These are phyloP conservation scores for Pinus taeda DNA, from an alignment of 75 land plant species.

Conservation along the genomic window DNA sequence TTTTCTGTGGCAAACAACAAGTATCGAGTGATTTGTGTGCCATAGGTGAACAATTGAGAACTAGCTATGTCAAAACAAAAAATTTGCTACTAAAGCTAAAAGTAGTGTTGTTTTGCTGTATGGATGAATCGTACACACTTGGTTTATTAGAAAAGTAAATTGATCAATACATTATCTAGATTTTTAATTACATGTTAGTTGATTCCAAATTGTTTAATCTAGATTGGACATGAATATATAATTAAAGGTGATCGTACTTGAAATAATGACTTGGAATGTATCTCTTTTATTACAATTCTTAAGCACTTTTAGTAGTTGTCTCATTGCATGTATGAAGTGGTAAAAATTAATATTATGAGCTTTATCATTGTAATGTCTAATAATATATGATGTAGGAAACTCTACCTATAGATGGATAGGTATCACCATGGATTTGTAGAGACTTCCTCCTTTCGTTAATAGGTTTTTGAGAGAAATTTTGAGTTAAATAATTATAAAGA, in stretches of 20 bases:
- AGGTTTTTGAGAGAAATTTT: too few species aligned
- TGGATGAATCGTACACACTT: background rate
- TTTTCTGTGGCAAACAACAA: slow-evolving; percentile 71
- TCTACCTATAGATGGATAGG: too few species aligned
- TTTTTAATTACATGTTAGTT: background rate
- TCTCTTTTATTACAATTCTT: slow-evolving; percentile 82
- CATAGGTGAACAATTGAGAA: slow-evolving; percentile 59
- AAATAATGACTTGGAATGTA: slow-evolving; percentile 75
- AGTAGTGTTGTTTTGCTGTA: background rate
- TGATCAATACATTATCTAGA: background rate
- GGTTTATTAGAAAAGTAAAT: background rate
- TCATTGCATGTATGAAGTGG: too few species aligned
- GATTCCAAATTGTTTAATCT: background rate
- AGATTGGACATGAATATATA: slow-evolving; percentile 83
- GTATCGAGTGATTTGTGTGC: slow-evolving; percentile 55
- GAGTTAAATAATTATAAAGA: too few species aligned
- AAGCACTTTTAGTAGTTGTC: too few species aligned
- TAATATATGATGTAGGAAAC: too few species aligned
- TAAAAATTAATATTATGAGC: too few species aligned
- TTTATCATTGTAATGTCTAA: too few species aligned
- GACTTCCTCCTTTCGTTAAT: too few species aligned
- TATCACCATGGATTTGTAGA: too few species aligned
- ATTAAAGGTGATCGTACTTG: slow-evolving; percentile 81
- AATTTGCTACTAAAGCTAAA: slow-evolving; percentile 60
- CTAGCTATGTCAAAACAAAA: slow-evolving; percentile 67